Base-by-base conservation (phyloP, 208 protist genomes). In the Acanthamoeba healyi region DNA sequence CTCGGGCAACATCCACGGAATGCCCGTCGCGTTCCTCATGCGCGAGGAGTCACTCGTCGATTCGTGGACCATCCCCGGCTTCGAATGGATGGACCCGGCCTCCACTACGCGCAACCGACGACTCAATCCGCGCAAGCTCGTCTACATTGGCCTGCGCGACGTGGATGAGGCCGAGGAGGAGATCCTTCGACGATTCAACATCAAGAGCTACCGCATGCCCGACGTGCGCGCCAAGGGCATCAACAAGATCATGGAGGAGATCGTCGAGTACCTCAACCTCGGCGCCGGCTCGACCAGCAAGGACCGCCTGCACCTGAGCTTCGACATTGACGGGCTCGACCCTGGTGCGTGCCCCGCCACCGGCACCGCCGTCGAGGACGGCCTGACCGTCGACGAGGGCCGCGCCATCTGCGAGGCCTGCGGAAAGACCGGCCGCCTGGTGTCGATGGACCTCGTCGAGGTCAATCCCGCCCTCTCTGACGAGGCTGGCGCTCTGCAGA, bases 1-100 rank as follows among this genome's bases (percentile, higher is more conserved):
- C 81, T 95, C 95, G 26, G 97, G 97, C 65, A 97, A 98, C 94
- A 97, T 98, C 22, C 97, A 98, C 90, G 97, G 97, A 56, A 97
- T 97, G 96, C 97, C 97, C 14, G 72, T 98, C 6, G 74, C 74
- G 24, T 84, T 84, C 44, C 24, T 54, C 36, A 54, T 54, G 40
- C 36, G 44, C 36, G 74, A 84, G 6, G 96, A 96, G 15, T 94
- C 97, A 63, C 89, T 98, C 46, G 92, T 97, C 94, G 95, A 95
- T 19, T 94, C 97, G 29, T 95, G 96, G 92, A 95, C 95, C 49
- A 94, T 87, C 1, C 94, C 96, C 63, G 96, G 96, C 12, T 82
- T 95, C 34, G 77, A 87, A 72, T 97, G 97, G 61, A 32, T 93
- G 15, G 65, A 93, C 40, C 29, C 61, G 19, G 9, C 61, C 19